phyloP scores from a whole-genome alignment of 2,329 filamentous ascomycete species.

The Diaporthe batatas region DNA sequence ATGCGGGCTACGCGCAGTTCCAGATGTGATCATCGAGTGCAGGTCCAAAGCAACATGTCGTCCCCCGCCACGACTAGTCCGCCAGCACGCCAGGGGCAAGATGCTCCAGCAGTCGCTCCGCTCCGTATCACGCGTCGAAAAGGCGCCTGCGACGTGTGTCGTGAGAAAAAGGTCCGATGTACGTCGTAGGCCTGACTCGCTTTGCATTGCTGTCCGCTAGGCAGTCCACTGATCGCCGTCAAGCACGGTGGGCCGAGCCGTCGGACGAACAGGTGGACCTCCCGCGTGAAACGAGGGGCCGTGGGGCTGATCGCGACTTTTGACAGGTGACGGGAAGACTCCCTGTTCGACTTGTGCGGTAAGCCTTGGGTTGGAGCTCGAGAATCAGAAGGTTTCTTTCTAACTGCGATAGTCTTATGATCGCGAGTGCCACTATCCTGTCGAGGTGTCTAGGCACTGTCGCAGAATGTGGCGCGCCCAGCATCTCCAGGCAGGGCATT shows the following conservation, averaged over 20 bases:
- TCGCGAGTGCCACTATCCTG: neutral
- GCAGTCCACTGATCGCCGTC: neutral
- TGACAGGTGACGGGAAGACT: neutral
- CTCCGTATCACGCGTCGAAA: neutral
- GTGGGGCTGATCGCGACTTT: neutral
- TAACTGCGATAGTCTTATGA: neutral
- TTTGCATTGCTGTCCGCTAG: neutral
- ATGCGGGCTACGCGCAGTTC: too few relatives aligned
- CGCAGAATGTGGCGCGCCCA: neutral
- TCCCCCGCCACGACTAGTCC: neutral
- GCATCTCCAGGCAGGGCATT: neutral
- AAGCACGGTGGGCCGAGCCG: neutral
- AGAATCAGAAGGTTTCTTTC: neutral
- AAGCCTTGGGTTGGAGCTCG: neutral
- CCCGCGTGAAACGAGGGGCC: neutral
- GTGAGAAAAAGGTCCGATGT: slow-evolving; percentile 1
- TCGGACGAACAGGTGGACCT: neutral
- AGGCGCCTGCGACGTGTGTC: neutral
- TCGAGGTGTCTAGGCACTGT: neutral
- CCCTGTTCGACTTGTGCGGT: neutral
- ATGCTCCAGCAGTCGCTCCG: neutral
- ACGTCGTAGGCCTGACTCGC: neutral
- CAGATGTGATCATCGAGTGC: neutral
- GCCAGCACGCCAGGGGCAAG: neutral
- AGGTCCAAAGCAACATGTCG: neutral